Evolutionary conservation across 805 yeast genomes (phyloP), one percentile per base, ranked within the genome.

Genomic region (Saccharomycopsis capsularis): DNA sequence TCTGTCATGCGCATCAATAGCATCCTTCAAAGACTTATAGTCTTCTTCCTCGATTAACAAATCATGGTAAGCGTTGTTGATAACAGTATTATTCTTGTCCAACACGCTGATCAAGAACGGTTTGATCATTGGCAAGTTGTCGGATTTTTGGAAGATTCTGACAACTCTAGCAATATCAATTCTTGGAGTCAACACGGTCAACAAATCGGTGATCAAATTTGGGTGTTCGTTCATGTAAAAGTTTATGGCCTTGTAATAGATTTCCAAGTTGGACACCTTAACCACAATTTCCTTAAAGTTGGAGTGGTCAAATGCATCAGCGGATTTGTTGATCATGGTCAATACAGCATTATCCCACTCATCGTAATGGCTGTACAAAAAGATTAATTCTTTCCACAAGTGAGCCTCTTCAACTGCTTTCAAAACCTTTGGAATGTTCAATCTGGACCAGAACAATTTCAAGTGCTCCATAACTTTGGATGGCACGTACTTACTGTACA

Each of bases 291-390:
- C 98, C 73, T 93, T 93, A 76, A 93, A 93, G 39, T 95, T 85
- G 27, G 81, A 70, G 65, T 93, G 99, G 59, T 93, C 98, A 61
- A 91, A 90, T 16, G 96, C 89, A 58, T 84, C 84, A 53, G 95
- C 87, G 2, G 95, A 83, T 63, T 81, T 88, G 66, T 93, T 97
- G 74, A 93, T 93, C 90, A 93, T 87, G 15, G 96, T 81, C 63
- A 93, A 75, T 32, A 96, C 89, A 53, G 99, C 99, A 67, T 93
- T 93, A 67, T 93, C 99, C 95, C 96, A 93, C 71, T 93, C 99
- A 64, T 93, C 99, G 66, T 93, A 93, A 68, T 93, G 99, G 64
- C 96, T 89, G 71, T 91, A 91, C 66, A 93, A 73, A 81, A 93
- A 93, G 50, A 93, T 88, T 59, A 91, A 75, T 70, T 93, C 99